phyloP scores from a whole-genome alignment of 2,329 filamentous ascomycete genomes.

The Diaporthe humulicola region DNA sequence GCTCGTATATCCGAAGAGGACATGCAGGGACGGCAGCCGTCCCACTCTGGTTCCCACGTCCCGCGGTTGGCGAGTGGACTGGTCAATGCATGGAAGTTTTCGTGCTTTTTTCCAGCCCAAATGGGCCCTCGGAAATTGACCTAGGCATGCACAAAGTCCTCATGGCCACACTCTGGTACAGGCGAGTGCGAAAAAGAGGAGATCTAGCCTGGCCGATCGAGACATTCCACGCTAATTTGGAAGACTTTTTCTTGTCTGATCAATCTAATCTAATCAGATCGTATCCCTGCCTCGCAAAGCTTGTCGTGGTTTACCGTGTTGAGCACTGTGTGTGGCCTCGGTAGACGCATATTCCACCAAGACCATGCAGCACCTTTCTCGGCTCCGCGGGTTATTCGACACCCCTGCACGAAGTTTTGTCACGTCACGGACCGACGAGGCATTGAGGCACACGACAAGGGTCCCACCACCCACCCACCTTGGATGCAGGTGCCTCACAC shows the following conservation, averaged over 20 bases:
- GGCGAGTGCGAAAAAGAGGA: background rate
- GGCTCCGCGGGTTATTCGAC: background rate
- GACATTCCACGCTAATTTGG: background rate
- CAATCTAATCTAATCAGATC: conserved; percentile 37
- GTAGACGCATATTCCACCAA: background rate
- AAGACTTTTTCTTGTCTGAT: conserved; percentile 35
- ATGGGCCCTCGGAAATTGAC: conserved; percentile 19
- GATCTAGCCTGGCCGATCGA: background rate
- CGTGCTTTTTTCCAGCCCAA: background rate
- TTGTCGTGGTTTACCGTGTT: background rate
- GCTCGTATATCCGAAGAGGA: conserved; percentile 19
- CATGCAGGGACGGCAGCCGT: background rate
- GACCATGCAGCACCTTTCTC: background rate
- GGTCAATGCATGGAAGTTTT: background rate
- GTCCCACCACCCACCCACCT: background rate
- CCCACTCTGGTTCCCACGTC: background rate
- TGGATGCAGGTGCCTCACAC: background rate
- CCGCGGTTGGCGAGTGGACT: background rate
- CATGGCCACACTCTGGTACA: background rate
- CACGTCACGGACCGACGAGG: background rate
- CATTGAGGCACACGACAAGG: background rate
- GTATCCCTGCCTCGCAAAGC: background rate
- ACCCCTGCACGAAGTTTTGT: background rate
- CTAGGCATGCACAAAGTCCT: background rate
- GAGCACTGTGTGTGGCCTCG: background rate